Evolutionary conservation across 345 rosid species (phyloP).

Genomic region (Eucalyptus erythrocorys): DNA sequence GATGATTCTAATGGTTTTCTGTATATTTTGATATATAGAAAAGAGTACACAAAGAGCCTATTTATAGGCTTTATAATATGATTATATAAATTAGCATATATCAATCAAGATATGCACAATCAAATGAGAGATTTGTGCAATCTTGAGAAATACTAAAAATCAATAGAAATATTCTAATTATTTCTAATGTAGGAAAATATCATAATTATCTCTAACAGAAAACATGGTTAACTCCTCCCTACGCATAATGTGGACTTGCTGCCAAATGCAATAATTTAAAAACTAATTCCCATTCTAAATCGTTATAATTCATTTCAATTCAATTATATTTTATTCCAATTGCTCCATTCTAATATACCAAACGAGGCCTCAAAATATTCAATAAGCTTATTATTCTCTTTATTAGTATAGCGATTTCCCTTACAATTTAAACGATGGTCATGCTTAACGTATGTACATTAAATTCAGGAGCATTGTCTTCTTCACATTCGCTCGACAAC

Average conservation of each 20-base stretch:
- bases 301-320: not conserved
- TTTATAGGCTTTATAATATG: too few species aligned
- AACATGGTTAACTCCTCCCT: not conserved
- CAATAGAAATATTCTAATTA: too few species aligned
- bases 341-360: not conserved
- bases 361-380: not conserved
- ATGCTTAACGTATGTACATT: not conserved
- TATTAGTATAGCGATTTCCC: not conserved
- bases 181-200: too few species aligned
- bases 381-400: not conserved
- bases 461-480: not conserved
- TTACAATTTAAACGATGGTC: not conserved
- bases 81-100: too few species aligned
- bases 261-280: not conserved
- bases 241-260: not conserved
- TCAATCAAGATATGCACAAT: too few species aligned
- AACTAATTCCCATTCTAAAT: not conserved
- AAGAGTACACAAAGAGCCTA: too few species aligned
- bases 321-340: not conserved
- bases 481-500: not conserved
- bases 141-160: too few species aligned
- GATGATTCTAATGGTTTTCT: too few species aligned
- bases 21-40: too few species aligned
- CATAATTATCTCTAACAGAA: too few species aligned
- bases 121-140: too few species aligned